phyloP scores from a whole-genome alignment of 805 yeast genomes.

The Saturnispora sekii region DNA sequence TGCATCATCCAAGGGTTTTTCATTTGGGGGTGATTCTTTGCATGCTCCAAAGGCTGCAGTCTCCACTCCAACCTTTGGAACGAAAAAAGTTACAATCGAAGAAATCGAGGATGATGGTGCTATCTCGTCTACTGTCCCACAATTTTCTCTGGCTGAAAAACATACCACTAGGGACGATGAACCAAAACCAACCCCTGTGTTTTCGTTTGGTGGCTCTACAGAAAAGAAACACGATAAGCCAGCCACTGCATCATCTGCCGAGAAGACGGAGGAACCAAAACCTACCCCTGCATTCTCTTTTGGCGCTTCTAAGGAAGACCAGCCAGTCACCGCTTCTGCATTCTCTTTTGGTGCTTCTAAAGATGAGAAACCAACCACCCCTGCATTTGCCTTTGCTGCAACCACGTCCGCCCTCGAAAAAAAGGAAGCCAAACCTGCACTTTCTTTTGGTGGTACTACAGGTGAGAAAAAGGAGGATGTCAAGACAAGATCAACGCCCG shows the following conservation, averaged over 20 bases:
- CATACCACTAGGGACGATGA: background rate
- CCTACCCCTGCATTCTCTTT: conserved; percentile 1
- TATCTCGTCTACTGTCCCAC: too few species aligned
- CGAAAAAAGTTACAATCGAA: too few species aligned
- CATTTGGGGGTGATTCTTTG: too few species aligned
- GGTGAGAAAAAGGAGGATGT: background rate
- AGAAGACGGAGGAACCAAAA: too few species aligned
- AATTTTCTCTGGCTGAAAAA: too few species aligned
- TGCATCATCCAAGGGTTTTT: too few species aligned
- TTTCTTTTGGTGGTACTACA: conserved; percentile 5
- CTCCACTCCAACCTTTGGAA: background rate
- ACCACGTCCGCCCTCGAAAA: background rate
- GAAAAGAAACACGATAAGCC: too few species aligned
- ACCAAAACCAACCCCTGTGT: background rate
- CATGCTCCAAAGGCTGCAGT: too few species aligned
- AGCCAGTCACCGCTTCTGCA: background rate
- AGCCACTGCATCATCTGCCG: too few species aligned
- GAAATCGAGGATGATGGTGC: too few species aligned
- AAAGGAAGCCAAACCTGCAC: background rate
- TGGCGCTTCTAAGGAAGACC: background rate
- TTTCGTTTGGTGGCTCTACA: background rate
- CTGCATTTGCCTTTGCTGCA: conserved; percentile 10
- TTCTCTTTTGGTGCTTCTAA: conserved; percentile 1
- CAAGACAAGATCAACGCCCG: background rate
- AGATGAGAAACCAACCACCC: background rate